Conservation (phyloP, 1,284 basidiomycete species). For the Kwoniella shivajii region DNA sequence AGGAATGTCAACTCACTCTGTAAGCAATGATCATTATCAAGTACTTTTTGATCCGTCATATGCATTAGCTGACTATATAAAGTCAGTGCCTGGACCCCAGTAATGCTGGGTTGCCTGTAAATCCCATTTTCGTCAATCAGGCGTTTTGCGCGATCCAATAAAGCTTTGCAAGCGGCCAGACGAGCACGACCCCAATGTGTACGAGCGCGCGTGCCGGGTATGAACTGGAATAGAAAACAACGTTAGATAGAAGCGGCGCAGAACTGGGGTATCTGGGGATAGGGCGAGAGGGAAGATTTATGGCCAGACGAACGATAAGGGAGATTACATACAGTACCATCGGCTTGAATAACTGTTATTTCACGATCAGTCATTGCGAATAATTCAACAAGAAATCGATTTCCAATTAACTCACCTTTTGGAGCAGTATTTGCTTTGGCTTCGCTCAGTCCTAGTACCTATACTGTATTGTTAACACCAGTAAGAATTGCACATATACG, state of each 20-base stretch:
- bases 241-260: background rate
- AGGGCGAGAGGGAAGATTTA: too few relatives aligned
- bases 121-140: conserved; percentile 39
- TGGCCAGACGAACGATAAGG: too few relatives aligned
- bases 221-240: conserved; percentile 14
- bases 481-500: background rate
- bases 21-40: conserved; percentile 22
- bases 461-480: background rate
- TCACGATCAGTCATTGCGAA: background rate
- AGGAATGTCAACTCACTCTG: conserved; percentile 27
- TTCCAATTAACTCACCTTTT: conserved; percentile 22
- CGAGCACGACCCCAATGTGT: conserved; percentile 39
- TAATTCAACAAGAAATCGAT: background rate
- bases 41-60: conserved; percentile 27
- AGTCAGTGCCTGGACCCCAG: conserved; percentile 37
- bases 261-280: too few relatives aligned
- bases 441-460: conserved; percentile 33
- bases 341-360: conserved; percentile 27
- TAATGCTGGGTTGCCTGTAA: conserved; percentile 31
- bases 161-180: conserved; percentile 31
- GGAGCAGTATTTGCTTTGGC: conserved; percentile 21
- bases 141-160: conserved; percentile 30
- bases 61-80: conserved; percentile 36
- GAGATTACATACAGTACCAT: conserved; percentile 27
- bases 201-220: conserved; percentile 28